These are phyloP conservation scores for Phytopythium litorale DNA, from an alignment of 352 stramenopile species.

Conservation along the genomic window DNA sequence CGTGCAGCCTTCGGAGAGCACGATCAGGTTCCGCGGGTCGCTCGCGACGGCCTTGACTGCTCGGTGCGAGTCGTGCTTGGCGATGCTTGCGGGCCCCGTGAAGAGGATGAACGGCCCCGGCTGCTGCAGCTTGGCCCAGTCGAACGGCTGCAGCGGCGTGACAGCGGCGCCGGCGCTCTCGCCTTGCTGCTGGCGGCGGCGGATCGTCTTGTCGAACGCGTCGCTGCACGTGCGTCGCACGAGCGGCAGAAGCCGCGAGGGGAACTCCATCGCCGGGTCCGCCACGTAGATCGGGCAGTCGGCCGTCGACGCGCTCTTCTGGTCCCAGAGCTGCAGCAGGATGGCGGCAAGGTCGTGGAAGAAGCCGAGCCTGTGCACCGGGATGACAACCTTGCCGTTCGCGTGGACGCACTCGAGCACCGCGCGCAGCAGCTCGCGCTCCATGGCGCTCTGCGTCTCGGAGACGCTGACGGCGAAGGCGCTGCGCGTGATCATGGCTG, in stretches of 20 bases:
- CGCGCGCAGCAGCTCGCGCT: constrained; percentile 76
- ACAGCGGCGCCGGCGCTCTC: neutral
- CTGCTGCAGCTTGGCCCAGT: constrained; percentile 67
- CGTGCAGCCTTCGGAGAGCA: constrained; percentile 81
- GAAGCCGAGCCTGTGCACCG: constrained; percentile 72
- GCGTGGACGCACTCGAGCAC: constrained; percentile 72
- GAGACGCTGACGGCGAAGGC: constrained; percentile 81
- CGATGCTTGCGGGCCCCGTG: constrained; percentile 71
- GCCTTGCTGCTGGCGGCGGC: neutral
- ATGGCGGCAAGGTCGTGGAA: constrained; percentile 78
- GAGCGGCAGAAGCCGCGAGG: constrained; percentile 52
- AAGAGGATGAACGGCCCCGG: constrained; percentile 75
- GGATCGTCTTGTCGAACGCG: constrained; percentile 20
- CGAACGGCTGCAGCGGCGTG: constrained; percentile 39
- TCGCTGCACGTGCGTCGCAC: constrained; percentile 59
- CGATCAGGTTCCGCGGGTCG: constrained; percentile 80
- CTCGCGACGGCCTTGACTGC: constrained; percentile 57
- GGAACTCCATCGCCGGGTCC: constrained; percentile 55
- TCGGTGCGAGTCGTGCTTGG: constrained; percentile 60
- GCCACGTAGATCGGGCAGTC: constrained; percentile 65
- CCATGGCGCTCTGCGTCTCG: constrained; percentile 76
- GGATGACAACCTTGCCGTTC: constrained; percentile 82
- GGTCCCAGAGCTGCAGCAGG: constrained; percentile 67
- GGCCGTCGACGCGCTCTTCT: constrained; percentile 18
- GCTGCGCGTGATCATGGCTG: constrained; percentile 59